phyloP scores from a whole-genome alignment of 805 yeast species.

The Starmerella apis region DNA sequence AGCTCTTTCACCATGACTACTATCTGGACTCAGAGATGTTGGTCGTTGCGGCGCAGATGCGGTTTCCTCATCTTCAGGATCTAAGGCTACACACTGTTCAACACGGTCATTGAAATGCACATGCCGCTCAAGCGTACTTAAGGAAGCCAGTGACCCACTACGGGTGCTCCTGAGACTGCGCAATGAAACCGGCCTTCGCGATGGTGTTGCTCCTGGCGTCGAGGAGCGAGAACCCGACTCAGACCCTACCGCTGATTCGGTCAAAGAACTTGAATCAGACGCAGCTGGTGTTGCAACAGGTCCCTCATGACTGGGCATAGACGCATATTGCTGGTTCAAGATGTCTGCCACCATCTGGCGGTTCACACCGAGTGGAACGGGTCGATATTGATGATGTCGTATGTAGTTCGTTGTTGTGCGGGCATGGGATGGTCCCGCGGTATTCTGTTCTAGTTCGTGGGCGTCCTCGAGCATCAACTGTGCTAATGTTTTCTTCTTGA shows the following conservation, averaged over 20 bases:
- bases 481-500: conserved; percentile 75
- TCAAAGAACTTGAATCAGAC: neutral
- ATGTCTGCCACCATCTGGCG: conserved; percentile 29
- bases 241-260: conserved; percentile 1
- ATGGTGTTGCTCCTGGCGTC: conserved; percentile 11
- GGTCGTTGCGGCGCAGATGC: neutral
- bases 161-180: conserved; percentile 10
- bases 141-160: conserved; percentile 14
- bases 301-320: neutral
- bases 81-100: conserved; percentile 81
- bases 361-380: conserved; percentile 27
- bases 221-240: conserved; percentile 4
- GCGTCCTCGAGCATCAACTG: conserved; percentile 53
- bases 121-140: conserved; percentile 40
- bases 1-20: neutral
- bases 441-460: conserved; percentile 17
- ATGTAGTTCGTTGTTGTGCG: conserved; percentile 26
- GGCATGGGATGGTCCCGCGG: conserved; percentile 1
- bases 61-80: conserved; percentile 25
- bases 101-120: conserved; percentile 92
- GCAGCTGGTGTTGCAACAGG: neutral
- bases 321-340: conserved; percentile 29
- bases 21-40: neutral
- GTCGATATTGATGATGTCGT: conserved; percentile 35
- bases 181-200: conserved; percentile 14